Evolutionary conservation across 2,329 filamentous ascomycete species (phyloP), one percentile per base, ranked within the genome.

Genomic region (Pseudogymnoascus sp.): DNA sequence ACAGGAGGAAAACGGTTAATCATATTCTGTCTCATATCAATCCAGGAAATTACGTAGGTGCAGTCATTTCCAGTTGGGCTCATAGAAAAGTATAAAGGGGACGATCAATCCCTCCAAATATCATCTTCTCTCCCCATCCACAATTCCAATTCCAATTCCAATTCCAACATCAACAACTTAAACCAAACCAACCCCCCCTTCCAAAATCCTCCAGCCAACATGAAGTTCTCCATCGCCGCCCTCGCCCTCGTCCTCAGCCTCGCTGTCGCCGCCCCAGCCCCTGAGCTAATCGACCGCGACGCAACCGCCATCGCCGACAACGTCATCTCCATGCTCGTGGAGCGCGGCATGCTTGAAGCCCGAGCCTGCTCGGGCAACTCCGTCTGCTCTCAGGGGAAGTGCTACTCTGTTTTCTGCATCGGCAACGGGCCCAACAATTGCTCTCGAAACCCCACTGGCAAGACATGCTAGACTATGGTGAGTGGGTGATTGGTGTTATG

Each of bases 211-310:
- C 33, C 37, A 40, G 5, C 7, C 37, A 40, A 40, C 9, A 40
- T 40, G 37, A 40, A 40, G 37, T 40, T 40, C 37, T 40, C 37
- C 37, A 21, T 21, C 37, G 13, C 37, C n/a, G 37, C 37, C n/a
- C 15, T 40, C 15, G 37, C 37, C 37, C 15, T 40, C 37, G 5
- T 40, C 37, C 37, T 40, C 37, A 21, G n/a, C 37, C n/a, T 40
- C 59, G 58, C 66, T 61, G 58, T 62, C 65, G 63, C 63, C 62
- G 13, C 62, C 65, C 37, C 63, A 63, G 64, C 54, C 50, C 31
- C 62, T 59, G 26, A 61, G 21, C 24, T 69, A 64, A 26, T 68
- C 68, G 44, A 66, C 69, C 36, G 69, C 36, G 41, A 62, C 33
- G 60, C 64, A 40, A 65, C 61, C 60, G 47, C 54, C 26, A 57